Percentiles rank a stretch among this genome's conserved stretches.
Evolutionary conservation across 139 green algal species (phyloP).

Genomic region (Penium margaritaceum): DNA sequence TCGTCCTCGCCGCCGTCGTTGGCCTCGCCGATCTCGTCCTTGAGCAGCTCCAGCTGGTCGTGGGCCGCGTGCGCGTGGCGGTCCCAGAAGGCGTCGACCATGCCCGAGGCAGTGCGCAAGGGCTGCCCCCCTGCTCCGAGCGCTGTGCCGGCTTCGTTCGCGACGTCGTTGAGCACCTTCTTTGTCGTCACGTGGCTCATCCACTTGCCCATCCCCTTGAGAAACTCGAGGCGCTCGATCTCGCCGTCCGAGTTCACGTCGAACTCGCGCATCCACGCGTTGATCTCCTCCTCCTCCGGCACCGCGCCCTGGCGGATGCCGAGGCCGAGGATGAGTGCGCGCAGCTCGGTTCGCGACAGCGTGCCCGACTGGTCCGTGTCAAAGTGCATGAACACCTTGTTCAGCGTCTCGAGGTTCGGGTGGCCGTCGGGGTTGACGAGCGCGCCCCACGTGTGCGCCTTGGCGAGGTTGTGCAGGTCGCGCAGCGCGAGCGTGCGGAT

Average conservation of each 20-base stretch:
- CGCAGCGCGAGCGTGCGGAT: constrained; percentile 5
- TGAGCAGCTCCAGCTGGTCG: neutral
- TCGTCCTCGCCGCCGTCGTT: neutral
- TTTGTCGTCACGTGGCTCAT: neutral
- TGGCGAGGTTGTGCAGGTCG: constrained; percentile 4
- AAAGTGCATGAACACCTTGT: constrained; percentile 20
- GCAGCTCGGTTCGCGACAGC: neutral
- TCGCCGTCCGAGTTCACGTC: constrained; percentile 47
- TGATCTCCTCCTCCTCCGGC: constrained; percentile 13
- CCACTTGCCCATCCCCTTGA: neutral
- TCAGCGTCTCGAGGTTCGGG: constrained; percentile 1
- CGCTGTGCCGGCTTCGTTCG: neutral
- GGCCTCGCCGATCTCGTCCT: neutral
- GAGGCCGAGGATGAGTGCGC: constrained; percentile 2
- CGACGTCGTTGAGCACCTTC: neutral
- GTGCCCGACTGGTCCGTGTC: neutral
- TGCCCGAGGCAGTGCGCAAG: neutral
- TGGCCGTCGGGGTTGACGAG: neutral
- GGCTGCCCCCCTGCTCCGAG: too few species aligned
- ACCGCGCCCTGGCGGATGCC: constrained; percentile 10
- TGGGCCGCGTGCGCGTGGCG: neutral
- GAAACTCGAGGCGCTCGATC: constrained; percentile 4
- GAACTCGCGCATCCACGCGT: constrained; percentile 29
- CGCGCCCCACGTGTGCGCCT: neutral
- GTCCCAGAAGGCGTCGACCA: constrained; percentile 38